A percentile compares a stretch with the other conserved stretches of the same genome.
Evolutionary conservation across 768 basidiomycete species (phyloP).

Genomic region (Cystofilobasidium macerans): DNA sequence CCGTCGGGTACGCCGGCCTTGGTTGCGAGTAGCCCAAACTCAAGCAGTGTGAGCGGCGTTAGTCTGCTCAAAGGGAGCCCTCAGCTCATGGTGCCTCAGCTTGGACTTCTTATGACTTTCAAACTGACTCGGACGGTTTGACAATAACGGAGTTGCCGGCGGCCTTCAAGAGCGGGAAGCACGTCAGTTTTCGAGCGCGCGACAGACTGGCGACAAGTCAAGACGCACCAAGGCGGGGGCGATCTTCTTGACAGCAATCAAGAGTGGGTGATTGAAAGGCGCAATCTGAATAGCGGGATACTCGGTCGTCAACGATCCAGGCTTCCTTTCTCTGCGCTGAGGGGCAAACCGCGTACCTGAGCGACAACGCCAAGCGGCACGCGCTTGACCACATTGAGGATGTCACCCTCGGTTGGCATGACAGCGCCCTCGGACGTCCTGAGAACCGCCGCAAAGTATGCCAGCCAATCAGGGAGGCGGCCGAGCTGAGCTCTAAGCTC

Average conservation of each 20-base stretch:
- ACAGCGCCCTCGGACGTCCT: conserved; percentile 56
- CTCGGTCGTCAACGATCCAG: neutral
- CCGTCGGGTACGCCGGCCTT: conserved; percentile 68
- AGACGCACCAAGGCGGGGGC: conserved; percentile 51
- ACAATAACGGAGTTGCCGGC: conserved; percentile 71
- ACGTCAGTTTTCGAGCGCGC: neutral
- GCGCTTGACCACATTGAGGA: conserved; percentile 68
- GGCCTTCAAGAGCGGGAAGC: conserved; percentile 38
- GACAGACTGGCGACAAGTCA: neutral
- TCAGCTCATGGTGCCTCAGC: too few relatives aligned
- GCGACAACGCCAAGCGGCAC: conserved; percentile 79
- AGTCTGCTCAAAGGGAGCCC: conserved; percentile 45
- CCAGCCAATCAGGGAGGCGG: conserved; percentile 78
- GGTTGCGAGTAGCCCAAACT: conserved; percentile 56
- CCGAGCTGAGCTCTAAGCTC: conserved; percentile 59
- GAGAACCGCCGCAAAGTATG: conserved; percentile 64
- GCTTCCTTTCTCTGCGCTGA: neutral
- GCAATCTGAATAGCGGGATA: conserved; percentile 32
- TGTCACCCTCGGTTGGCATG: conserved; percentile 65
- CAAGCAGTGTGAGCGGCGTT: conserved; percentile 67
- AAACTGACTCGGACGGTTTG: conserved; percentile 59
- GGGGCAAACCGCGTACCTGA: conserved; percentile 45
- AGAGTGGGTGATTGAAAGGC: conserved; percentile 83
- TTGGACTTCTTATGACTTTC: too few relatives aligned
- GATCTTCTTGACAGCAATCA: conserved; percentile 81